Base-by-base conservation (phyloP, 345 rosid species). In the Sisymbrium irio region DNA sequence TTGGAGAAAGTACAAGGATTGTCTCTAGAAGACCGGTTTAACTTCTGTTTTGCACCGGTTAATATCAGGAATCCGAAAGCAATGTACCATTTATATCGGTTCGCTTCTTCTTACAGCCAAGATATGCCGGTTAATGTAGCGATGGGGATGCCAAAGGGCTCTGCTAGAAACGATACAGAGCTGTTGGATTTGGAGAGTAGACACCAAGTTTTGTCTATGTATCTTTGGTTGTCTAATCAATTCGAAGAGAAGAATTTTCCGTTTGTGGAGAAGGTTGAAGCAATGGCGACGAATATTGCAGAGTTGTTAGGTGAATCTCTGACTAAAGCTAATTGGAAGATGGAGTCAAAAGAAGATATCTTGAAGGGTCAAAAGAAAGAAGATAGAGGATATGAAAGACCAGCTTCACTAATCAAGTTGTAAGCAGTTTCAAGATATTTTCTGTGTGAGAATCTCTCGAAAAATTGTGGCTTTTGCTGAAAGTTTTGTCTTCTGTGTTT, bases 21-120 rank as follows among this genome's bases (percentile, higher is more conserved):
- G 61, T 91, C 98, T 15, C 74, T 94, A 47, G 89, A 88, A 81
- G 96, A 94, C 63, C 87, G 98, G 35, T 94, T 91, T 75, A 89
- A 94, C 86, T 94, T 94, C 80, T 91, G 93, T 73, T 94, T 94
- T 71, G 97, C 98, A 17, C 98, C 98, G 4, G 95, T 91, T 46
- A 94, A 91, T 81, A 33, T 91, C 25, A 84, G 97, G 81, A 93
- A 94, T 77, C 97, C 98, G 28, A 89, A 86, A 78, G 91, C 96
- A 3, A 89, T 91, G 98, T 82, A 89, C 69, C 91, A 94, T 82
- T 87, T 93, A 15, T 80, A 80, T 41, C 77, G 89, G 62, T 91
- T 94, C 72, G 97, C 97, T 56, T 83, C 90, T 20, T 67, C 83
- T 15, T 94, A 82, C 66, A 83, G 95, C 75, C 86, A 77, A 62